These are phyloP conservation scores for Mucor lusitanicus DNA, from an alignment of 371 early-diverging fungal species.

Conservation along the genomic window DNA sequence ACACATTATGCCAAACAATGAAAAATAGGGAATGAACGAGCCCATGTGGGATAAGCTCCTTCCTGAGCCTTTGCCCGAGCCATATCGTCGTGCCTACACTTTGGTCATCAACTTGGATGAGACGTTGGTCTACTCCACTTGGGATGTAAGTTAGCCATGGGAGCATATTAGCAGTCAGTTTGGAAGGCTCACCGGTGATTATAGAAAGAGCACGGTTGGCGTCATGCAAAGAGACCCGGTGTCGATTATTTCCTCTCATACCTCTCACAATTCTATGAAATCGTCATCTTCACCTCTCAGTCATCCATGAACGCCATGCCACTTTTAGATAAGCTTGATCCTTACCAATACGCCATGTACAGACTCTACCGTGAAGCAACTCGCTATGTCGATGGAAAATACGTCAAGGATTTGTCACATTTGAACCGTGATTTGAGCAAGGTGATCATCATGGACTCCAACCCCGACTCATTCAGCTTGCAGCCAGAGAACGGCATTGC, in stretches of 20 bases:
- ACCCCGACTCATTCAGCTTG: slow-evolving; percentile 75
- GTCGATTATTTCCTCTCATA: slow-evolving; percentile 93
- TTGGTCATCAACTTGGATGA: slow-evolving; percentile 93
- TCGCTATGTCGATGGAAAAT: slow-evolving; percentile 80
- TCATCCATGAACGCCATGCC: slow-evolving; percentile 73
- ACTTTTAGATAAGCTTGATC: slow-evolving; percentile 88
- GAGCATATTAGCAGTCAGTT: background rate
- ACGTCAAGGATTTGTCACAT: slow-evolving; percentile 89
- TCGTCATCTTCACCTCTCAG: slow-evolving; percentile 93
- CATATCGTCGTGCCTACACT: slow-evolving; percentile 84
- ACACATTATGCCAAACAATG: background rate
- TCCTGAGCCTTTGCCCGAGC: slow-evolving; percentile 84
- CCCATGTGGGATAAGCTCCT: slow-evolving; percentile 85
- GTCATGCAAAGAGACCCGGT: slow-evolving; percentile 93
- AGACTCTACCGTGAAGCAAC: slow-evolving; percentile 90
- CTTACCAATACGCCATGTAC: slow-evolving; percentile 82
- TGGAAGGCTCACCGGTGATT: too few species aligned
- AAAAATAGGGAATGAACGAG: slow-evolving; percentile 45
- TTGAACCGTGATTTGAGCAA: slow-evolving; percentile 93
- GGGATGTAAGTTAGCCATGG: slow-evolving; percentile 73
- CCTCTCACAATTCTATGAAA: slow-evolving; percentile 89
- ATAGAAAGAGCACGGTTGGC: slow-evolving; percentile 89
- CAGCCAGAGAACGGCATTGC: slow-evolving; percentile 93
- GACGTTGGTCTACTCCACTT: slow-evolving; percentile 86
- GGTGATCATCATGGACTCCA: slow-evolving; percentile 91